Base-by-base conservation (phyloP, 2,329 filamentous ascomycete genomes). In the Rugonectria rugulosa region DNA sequence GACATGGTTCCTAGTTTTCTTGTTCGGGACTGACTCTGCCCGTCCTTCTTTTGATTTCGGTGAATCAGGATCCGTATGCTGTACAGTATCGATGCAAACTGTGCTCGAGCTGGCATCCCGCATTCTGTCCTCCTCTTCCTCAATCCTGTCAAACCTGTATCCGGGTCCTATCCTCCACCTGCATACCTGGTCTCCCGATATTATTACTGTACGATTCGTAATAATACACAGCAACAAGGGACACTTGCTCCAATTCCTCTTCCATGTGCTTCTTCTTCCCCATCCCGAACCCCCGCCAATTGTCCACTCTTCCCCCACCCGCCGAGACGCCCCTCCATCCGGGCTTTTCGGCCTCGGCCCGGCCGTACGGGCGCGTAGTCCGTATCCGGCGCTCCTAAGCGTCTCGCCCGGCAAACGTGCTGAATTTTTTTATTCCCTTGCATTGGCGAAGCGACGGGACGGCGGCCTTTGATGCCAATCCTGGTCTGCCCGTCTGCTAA, bases 321-420 rank as follows among this genome's bases (percentile, higher is more conserved):
- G 27, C 51, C 37, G 38, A 46, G 34, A 23, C 21, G 20, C 29
- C 51, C 43, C 45, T 38, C 14, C 45, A 24, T 40, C 32, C 24
- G 21, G 9, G 37, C 48, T 32, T 31, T 27, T 56, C 41, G 53
- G 53, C 37, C 47, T 56, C 53, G 53, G 53, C 19, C 46, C 53
- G 53, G 46, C 53, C 27, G 23, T 26, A 42, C 43, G 43, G 51
- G 51, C 51, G 41, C 40, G 37, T 23, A 23, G 38, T 50, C 52
- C 53, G 53, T 51, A 56, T 51, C 53, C 53, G 53, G 53, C 53
- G 40, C 23, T n/a, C 32, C 43, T 29, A 32, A 40, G 45, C 45
- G 37, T 49, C 36, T 49, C 26, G 47, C 38, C 34, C 34, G 34
- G 19, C 37, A 40, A 7, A 40, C 6, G 4, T 23, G 21, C 4